Percentiles rank a stretch among this genome's conserved stretches.
Evolutionary conservation across 176 grass and related monocot species (phyloP).

Genomic region (Oryza brachyantha): DNA sequence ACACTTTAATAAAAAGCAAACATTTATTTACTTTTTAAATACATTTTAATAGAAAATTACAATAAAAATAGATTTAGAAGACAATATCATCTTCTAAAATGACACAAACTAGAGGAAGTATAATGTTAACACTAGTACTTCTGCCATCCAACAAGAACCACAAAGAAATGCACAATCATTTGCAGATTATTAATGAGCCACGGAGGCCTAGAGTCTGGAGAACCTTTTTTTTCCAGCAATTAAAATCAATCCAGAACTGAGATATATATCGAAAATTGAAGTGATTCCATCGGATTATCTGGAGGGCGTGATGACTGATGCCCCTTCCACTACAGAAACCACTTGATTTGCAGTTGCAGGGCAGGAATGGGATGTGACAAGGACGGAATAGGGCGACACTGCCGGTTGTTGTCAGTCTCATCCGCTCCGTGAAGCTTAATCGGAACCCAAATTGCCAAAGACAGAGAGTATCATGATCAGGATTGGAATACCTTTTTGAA

Average conservation of each 20-base stretch:
- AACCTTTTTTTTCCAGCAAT: background rate
- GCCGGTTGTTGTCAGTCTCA: background rate
- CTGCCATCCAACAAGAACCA: too few species aligned
- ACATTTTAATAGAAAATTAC: too few species aligned
- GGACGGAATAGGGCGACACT: background rate
- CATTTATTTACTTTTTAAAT: too few species aligned
- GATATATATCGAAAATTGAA: constrained; percentile 20
- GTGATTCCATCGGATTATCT: constrained; percentile 36
- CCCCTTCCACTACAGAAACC: constrained; percentile 32
- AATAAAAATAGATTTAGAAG: too few species aligned
- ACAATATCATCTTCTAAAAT: too few species aligned
- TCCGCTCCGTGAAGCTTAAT: background rate
- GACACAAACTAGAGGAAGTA: too few species aligned
- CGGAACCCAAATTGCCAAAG: background rate
- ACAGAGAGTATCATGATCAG: background rate
- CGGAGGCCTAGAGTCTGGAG: background rate
- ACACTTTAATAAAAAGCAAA: too few species aligned
- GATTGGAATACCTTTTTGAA: constrained; percentile 18
- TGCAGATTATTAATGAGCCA: background rate
- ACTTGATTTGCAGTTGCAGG: constrained; percentile 33
- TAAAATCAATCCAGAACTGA: background rate
- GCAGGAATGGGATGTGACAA: constrained; percentile 8
- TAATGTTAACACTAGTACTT: too few species aligned
- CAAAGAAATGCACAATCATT: too few species aligned
- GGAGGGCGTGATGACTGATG: constrained; percentile 36